A percentile compares a stretch with the other conserved stretches of the same genome.
Conservation (phyloP, 2,329 filamentous ascomycete species). For the Blastomyces parvus region DNA sequence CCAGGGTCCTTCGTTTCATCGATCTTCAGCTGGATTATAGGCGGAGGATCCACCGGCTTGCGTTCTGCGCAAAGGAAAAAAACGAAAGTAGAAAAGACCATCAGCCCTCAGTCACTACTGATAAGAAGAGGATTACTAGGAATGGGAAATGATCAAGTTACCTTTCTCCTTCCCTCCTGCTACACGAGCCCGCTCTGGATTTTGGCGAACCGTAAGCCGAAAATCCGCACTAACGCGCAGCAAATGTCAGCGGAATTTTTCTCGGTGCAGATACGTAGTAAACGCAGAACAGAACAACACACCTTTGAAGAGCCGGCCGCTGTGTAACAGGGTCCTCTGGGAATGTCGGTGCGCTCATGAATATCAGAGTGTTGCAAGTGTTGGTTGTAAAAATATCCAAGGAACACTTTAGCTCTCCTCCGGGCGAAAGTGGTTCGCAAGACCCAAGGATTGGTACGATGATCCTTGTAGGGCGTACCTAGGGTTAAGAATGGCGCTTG, state of each 20-base stretch:
- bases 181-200: conserved; percentile 58
- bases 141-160: conserved; percentile 24
- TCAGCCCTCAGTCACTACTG: conserved; percentile 12
- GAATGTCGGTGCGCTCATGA: conserved; percentile 36
- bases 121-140: neutral
- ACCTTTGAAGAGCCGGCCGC: conserved; percentile 31
- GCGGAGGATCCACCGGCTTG: conserved; percentile 77
- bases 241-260: conserved; percentile 7
- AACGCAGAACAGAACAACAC: conserved; percentile 17
- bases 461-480: conserved; percentile 13
- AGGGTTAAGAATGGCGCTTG: conserved; percentile 3
- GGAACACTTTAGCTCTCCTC: conserved; percentile 13
- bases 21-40: conserved; percentile 64
- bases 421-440: conserved; percentile 10
- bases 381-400: conserved; percentile 6
- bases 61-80: conserved; percentile 47
- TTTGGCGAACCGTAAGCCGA: conserved; percentile 53
- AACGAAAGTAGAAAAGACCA: neutral
- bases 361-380: conserved; percentile 24
- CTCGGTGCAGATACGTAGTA: conserved; percentile 8
- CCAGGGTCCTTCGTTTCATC: conserved; percentile 42
- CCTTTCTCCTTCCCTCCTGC: conserved; percentile 67
- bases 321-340: conserved; percentile 34
- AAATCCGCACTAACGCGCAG: conserved; percentile 37
- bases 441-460: conserved; percentile 15